Base-by-base conservation (phyloP, 1,284 basidiomycete species). In the Fomitopsis pinicola region DNA sequence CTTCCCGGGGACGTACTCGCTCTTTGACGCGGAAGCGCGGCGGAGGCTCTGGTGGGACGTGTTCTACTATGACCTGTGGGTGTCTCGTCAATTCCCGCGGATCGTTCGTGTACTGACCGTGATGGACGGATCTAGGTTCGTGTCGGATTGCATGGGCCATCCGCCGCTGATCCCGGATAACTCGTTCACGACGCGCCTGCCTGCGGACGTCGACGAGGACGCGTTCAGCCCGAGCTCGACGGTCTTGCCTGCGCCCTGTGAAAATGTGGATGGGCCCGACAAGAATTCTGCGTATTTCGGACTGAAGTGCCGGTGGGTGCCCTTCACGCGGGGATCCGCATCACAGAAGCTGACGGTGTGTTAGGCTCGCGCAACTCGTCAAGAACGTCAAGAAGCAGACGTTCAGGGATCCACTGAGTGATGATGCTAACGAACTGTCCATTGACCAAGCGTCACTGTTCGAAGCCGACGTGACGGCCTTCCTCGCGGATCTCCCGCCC, bases 21-120 rank as follows among this genome's bases (percentile, higher is more conserved):
- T 77, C 12, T 84, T 82, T 59, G 82, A 86, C 61, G 81, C 82
- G 30, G 87, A 89, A 69, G 79, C 80, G 66, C 79, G 85, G 64
- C 75, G 85, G 62, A 76, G 84, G 67, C 70, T 89, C 2, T 90
- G 89, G 87, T 91, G 89, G 89, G 86, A 89, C 61, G 77, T 89
- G 10, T 81, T 83, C 70, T 88, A 83, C 71, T 88, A 85, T 69
- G 89, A 91, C 69, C 71, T 85, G 89, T 90, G 69, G 12, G 52
- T 69, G 86, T 81, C 55, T 22, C 45, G 40, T 62, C 42, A 19
- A 50, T 54, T 35, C 42, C 26, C 50, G 62, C 38, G 59, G 42
- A 66, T 48, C 65, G 57, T 63, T 59, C 56, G 54, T 28, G 53
- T 58, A 12, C 40, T 56, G 12, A 45, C 22, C n/a, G 22, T 57